These are phyloP conservation scores for Viola pubescens DNA, from an alignment of 441 rosid species.

Conservation along the genomic window DNA sequence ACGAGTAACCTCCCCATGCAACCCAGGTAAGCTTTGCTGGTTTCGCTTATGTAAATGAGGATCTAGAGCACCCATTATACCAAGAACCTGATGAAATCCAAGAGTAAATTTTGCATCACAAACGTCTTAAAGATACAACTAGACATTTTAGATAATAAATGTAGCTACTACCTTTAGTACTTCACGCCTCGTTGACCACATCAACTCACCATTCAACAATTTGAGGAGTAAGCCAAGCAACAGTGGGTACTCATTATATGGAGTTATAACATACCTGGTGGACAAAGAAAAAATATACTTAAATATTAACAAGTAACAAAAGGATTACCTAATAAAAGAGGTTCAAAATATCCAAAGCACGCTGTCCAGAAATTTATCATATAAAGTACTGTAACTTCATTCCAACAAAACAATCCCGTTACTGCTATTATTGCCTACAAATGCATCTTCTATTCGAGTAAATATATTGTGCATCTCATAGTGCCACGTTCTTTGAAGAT, in stretches of 20 bases:
- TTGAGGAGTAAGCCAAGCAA: slow-evolving; percentile 94
- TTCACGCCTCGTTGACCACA: slow-evolving; percentile 99
- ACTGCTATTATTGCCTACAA: no score
- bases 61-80: slow-evolving; percentile 99
- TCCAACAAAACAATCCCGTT: no score
- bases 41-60: slow-evolving; percentile 92
- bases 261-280: slow-evolving; percentile 90
- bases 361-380: no score
- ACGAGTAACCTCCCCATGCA: slow-evolving; percentile 86
- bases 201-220: slow-evolving; percentile 91
- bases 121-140: slow-evolving; percentile 10
- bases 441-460: no score
- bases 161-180: slow-evolving; percentile 70
- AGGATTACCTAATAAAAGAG: background rate
- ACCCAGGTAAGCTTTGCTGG: slow-evolving; percentile 70
- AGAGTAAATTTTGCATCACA: slow-evolving; percentile 23
- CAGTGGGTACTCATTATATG: slow-evolving; percentile 87
- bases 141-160: slow-evolving; percentile 15
- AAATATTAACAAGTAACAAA: background rate
- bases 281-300: background rate
- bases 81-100: slow-evolving; percentile 67
- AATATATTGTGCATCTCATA: no score
- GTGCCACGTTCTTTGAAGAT: no score
- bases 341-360: no score
- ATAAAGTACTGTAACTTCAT: no score